These are phyloP conservation scores for Fusarium sp. DNA, from an alignment of 2,329 filamentous ascomycete species.

Conservation along the genomic window DNA sequence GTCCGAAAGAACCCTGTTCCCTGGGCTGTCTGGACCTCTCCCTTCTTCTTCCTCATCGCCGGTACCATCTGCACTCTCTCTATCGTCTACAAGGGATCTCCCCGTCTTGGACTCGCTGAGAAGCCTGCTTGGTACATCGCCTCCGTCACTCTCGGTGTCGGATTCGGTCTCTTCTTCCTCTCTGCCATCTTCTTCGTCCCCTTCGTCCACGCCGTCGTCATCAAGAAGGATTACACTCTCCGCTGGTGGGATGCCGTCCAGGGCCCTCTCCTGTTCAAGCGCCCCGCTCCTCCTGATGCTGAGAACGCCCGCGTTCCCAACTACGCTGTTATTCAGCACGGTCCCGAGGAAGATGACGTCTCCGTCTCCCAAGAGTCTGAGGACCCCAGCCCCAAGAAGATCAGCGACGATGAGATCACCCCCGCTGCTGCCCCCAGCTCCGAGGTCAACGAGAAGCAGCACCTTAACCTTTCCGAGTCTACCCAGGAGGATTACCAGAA, in stretches of 20 bases:
- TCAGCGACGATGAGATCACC: slow-evolving; percentile 48
- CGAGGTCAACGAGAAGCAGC: slow-evolving; percentile 54
- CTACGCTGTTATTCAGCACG: slow-evolving; percentile 80
- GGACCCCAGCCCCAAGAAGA: slow-evolving; percentile 31
- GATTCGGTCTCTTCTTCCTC: slow-evolving; percentile 67
- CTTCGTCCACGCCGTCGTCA: slow-evolving; percentile 71
- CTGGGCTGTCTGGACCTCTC: slow-evolving; percentile 78
- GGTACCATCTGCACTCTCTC: slow-evolving; percentile 79
- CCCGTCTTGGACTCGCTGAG: slow-evolving; percentile 47
- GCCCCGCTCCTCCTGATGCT: slow-evolving; percentile 63
- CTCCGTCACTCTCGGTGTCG: slow-evolving; percentile 72
- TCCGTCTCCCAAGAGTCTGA: slow-evolving; percentile 38
- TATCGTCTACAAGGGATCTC: slow-evolving; percentile 84
- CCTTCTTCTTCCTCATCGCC: slow-evolving; percentile 81
- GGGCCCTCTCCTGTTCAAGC: slow-evolving; percentile 73
- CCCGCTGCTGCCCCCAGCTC: slow-evolving; percentile 36
- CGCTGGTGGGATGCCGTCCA: slow-evolving; percentile 70
- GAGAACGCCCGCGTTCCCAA: slow-evolving; percentile 72
- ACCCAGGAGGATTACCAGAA: slow-evolving; percentile 70
- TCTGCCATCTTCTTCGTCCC: slow-evolving; percentile 79
- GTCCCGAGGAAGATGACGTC: slow-evolving; percentile 55
- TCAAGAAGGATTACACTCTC: slow-evolving; percentile 74
- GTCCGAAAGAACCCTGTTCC: slow-evolving; percentile 75
- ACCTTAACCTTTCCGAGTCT: slow-evolving; percentile 49
- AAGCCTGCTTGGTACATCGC: slow-evolving; percentile 76